Base-by-base conservation (phyloP, 2,329 filamentous ascomycete species). In the Alternaria ventricosa region DNA sequence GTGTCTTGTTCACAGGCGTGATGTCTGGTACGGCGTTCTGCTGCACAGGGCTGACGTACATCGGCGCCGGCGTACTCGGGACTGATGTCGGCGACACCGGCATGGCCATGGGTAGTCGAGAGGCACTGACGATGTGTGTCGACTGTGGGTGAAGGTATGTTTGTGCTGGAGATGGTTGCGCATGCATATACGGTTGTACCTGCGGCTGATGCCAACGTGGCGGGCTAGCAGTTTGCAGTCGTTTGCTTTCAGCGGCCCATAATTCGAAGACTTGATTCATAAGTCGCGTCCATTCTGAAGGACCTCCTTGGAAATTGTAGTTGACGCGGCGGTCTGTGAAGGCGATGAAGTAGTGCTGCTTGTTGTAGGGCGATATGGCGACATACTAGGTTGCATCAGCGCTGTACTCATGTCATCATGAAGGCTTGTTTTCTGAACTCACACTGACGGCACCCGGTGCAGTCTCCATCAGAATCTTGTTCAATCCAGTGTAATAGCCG, bases 301-400 rank as follows among this genome's bases (percentile, higher is more conserved):
- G 74, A 1, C 67, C 71, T 18, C 74, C 75, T 3, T 70, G 72
- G 63, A 79, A 77, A 56, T 75, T 74, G 65, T 78, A 79, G 53
- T 76, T 73, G 57, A 79, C 65, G 25, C 75, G 75, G 23, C 71
- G 69, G 50, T 79, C 70, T 8, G 60, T 66, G 55, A 77, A 78
- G 1, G 75, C 76, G 33, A 78, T 61, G 36, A 79, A 78, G 63
- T 75, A 78, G 33, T 78, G 77, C 11, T 74, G 60, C 12, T 69
- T 70, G 67, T 75, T 71, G 59, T 77, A 78, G 0, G 76, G 77
- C n/a, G 70, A 74, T 13, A 79, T 70, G 28, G 77, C 75, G 18
- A 79, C 69, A 53, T 77, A 76, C 77, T 79, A n/a, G 13, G 5
- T 22, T 11, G 15, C 58, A 33, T 60, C 30, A 64, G 57, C 9